A percentile compares a stretch with the other conserved stretches of the same genome.
Evolutionary conservation across 2,329 filamentous ascomycete species (phyloP).

Genomic region (Microthyrium microscopicum): DNA sequence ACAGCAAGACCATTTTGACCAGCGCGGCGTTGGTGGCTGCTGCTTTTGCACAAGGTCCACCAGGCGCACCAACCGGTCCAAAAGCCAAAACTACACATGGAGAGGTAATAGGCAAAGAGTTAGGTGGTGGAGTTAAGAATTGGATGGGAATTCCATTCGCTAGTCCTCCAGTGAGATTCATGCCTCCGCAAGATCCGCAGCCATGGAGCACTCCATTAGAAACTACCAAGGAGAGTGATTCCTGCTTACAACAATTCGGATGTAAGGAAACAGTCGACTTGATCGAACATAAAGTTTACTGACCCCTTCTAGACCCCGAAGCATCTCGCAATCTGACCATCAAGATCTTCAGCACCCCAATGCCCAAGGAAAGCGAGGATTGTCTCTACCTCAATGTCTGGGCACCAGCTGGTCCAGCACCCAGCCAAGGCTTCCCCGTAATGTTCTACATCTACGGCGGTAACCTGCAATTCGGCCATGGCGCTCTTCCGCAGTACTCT

Average conservation of each 20-base stretch:
- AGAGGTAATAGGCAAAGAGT: not conserved
- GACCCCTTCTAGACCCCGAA: constrained; percentile 16
- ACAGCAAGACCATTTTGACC: too few species aligned
- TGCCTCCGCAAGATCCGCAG: constrained; percentile 12
- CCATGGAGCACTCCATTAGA: constrained; percentile 4
- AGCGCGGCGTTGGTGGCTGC: too few species aligned
- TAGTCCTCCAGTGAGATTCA: constrained; percentile 17
- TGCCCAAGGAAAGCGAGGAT: constrained; percentile 19
- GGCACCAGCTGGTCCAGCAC: constrained; percentile 14
- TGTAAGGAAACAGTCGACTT: not conserved
- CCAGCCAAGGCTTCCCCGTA: constrained; percentile 15
- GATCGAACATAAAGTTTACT: not conserved
- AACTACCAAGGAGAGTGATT: not conserved
- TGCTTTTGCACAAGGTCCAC: not conserved
- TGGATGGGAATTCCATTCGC: constrained; percentile 20
- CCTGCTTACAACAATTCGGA: not conserved
- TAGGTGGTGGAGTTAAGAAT: constrained; percentile 14
- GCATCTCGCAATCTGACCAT: constrained; percentile 15
- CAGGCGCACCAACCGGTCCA: not conserved
- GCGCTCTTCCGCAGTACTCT: constrained; percentile 15
- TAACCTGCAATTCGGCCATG: constrained; percentile 16
- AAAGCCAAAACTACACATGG: not conserved
- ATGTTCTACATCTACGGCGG: constrained; percentile 22
- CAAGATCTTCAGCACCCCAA: constrained; percentile 16
- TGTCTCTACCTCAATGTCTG: constrained; percentile 20